Evolutionary conservation across 2,329 filamentous ascomycete species (phyloP).

Genomic region (Drechslerella coelobrocha): DNA sequence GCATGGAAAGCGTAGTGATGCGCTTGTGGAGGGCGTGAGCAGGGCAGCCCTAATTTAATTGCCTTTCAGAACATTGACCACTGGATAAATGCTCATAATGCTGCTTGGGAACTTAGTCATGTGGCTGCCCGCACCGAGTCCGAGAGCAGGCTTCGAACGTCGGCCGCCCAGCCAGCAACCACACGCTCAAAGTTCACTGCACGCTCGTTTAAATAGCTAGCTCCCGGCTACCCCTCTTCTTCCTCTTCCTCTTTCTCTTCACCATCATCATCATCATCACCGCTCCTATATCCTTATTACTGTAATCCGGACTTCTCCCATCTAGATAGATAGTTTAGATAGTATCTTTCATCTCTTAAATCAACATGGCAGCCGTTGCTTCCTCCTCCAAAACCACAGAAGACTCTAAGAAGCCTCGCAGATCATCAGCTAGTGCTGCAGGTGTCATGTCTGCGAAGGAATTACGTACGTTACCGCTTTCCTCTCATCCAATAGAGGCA

Average conservation of each 20-base stretch:
- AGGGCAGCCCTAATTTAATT: no score
- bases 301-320: not conserved
- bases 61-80: no score
- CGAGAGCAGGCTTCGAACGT: not conserved
- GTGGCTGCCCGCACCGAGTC: not conserved
- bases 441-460: constrained; percentile 29
- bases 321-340: not conserved
- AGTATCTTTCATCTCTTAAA: not conserved
- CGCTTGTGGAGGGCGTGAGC: no score
- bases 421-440: constrained; percentile 28
- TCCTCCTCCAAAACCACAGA: not conserved
- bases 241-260: not conserved
- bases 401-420: constrained; percentile 9
- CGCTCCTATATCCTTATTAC: not conserved
- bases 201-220: constrained; percentile 48
- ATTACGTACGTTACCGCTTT: constrained; percentile 34
- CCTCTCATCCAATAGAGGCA: no score
- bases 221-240: constrained; percentile 46
- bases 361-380: no score
- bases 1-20: no score
- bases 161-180: not conserved
- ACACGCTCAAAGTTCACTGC: not conserved
- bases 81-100: no score
- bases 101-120: no score
- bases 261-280: constrained; percentile 8